phyloP scores from a whole-genome alignment of 2,329 filamentous ascomycete genomes.

The Apiospora phragmitis region DNA sequence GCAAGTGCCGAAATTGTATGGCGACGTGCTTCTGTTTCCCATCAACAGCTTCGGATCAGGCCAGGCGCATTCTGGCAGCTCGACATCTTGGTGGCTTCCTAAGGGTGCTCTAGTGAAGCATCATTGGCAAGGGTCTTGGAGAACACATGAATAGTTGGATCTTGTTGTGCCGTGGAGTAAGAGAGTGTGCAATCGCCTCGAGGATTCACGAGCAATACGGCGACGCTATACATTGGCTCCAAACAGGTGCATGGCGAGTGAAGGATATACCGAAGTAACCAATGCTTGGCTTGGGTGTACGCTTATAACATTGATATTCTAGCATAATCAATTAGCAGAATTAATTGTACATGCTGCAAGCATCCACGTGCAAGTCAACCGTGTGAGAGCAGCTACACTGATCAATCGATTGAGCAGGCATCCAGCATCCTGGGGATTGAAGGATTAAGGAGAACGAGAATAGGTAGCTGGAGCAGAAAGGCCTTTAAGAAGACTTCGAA shows the following conservation, averaged over 20 bases:
- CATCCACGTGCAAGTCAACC: too few species aligned
- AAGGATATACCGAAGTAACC: background rate
- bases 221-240: background rate
- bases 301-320: background rate
- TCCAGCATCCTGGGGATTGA: too few species aligned
- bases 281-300: background rate
- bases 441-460: too few species aligned
- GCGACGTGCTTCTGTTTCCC: constrained; percentile 13
- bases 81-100: background rate
- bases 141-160: constrained; percentile 10
- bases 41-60: constrained; percentile 12
- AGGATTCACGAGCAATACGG: too few species aligned
- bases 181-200: background rate
- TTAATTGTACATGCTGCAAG: background rate
- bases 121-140: constrained; percentile 15
- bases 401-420: too few species aligned
- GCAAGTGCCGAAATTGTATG: constrained; percentile 10
- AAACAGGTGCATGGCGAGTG: background rate
- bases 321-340: background rate
- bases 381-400: too few species aligned
- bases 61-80: constrained; percentile 11
- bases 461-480: too few species aligned
- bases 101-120: constrained; percentile 3
- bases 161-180: background rate
- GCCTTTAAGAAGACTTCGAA: too few species aligned